phyloP scores from a whole-genome alignment of 2,329 filamentous ascomycete genomes.

The Gyromitra esculenta region DNA sequence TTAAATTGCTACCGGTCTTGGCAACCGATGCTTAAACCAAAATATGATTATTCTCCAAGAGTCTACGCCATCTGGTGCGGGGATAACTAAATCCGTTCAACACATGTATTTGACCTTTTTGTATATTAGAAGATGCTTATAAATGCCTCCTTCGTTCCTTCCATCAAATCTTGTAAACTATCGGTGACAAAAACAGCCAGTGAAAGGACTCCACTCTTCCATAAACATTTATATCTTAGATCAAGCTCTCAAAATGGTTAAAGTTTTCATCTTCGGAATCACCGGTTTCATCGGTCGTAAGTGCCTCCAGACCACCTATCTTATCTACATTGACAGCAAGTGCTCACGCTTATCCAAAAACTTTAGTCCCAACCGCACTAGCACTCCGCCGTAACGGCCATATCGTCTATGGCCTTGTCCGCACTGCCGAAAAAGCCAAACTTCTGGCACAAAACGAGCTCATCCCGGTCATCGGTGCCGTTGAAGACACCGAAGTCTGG shows the following conservation, averaged over 20 bases:
- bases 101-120: background rate
- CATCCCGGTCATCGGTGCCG: conserved; percentile 58
- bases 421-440: conserved; percentile 59
- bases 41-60: no score
- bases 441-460: conserved; percentile 59
- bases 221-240: background rate
- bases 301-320: background rate
- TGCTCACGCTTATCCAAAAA: background rate
- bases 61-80: background rate
- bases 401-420: conserved; percentile 60
- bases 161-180: background rate
- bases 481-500: conserved; percentile 54
- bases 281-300: conserved; percentile 59
- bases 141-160: no score
- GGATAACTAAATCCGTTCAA: background rate
- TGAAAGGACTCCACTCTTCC: background rate
- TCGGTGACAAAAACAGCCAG: background rate
- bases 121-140: no score
- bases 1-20: no score
- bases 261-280: conserved; percentile 59
- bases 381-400: conserved; percentile 58
- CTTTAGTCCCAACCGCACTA: conserved; percentile 37
- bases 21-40: no score
- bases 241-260: conserved; percentile 57
- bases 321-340: background rate